Percentiles rank a stretch among this genome's conserved stretches.
phyloP scores from a whole-genome alignment of 2,329 filamentous ascomycete genomes.

The Ophiostoma quercus region DNA sequence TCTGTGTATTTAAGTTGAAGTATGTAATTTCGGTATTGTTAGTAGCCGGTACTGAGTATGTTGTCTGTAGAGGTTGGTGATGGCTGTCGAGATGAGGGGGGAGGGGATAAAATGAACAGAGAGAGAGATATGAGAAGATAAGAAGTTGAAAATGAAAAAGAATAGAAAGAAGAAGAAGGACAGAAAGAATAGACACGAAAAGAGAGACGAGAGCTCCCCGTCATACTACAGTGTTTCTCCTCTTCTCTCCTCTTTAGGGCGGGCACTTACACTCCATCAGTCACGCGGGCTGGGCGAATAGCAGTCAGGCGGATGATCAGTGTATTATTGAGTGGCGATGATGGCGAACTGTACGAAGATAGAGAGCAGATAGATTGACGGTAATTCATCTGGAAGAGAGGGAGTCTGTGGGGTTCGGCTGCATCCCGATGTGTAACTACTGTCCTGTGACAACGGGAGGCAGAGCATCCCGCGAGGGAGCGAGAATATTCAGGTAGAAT shows the following conservation, averaged over 20 bases:
- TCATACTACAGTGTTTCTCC: neutral
- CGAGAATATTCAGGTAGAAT: neutral
- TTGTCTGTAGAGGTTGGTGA: neutral
- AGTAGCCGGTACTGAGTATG: neutral
- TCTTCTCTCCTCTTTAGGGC: conserved; percentile 4
- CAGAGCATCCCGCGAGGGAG: neutral
- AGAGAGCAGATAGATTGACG: neutral
- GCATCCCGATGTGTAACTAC: conserved; percentile 10
- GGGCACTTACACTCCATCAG: neutral
- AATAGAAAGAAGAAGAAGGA: neutral
- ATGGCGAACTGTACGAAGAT: neutral
- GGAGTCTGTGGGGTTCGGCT: conserved; percentile 1
- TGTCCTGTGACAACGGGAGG: conserved; percentile 8
- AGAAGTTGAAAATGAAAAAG: no score
- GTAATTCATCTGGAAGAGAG: neutral
- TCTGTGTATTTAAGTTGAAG: neutral
- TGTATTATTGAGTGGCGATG: neutral
- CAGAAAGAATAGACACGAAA: neutral
- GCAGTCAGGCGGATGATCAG: neutral
- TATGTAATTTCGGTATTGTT: neutral
- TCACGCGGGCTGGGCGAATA: conserved; percentile 20
- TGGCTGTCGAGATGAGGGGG: neutral
- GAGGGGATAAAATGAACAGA: neutral
- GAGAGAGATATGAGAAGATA: no score
- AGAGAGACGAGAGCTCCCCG: neutral